Base-by-base conservation (phyloP, 768 basidiomycete species). In the Auriscalpium vulgare region DNA sequence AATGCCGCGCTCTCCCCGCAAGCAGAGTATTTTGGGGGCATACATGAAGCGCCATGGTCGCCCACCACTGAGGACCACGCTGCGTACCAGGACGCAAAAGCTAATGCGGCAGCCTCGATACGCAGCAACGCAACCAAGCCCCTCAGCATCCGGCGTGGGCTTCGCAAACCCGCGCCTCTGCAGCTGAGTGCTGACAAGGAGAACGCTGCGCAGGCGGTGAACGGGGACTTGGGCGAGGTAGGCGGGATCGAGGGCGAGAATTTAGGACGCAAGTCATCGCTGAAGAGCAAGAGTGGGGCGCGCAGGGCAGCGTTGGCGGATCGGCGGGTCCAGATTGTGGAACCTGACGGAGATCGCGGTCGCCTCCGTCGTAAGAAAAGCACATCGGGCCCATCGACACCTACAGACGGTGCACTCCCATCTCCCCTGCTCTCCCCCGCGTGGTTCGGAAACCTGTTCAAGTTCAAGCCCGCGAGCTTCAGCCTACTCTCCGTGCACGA, bases 371-470 rank as follows among this genome's bases (percentile, higher is more conserved):
- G 67, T 17, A 80, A 74, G 59, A 70, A 80, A n/a, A 62, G 63
- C 34, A 59, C 64, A 36, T 65, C 60, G 47, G 64, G 64, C 46
- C 3, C 62, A 8, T 58, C 63, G 46, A 56, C 55, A 4, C 47
- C 55, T n/a, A 35, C 53, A 16, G 49, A 35, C 29, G 55, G 53
- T 19, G 73, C 79, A 57, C 80, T 79, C 40, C 72, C 74, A 7
- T 72, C 78, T 45, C 72, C 74, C 17, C 70, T 73, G 2, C 71
- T 74, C n/a, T 71, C 76, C 3, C 70, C 75, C 46, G 70, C 79
- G 51, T 98, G 95, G 95, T 81, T 99, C 59, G 83, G 84, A 46
- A 88, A 85, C 63, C 79, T 97, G 44, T 95, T 97, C 79, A 88
- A 82, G 67, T 85, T 91, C 74, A 91, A 87, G 64, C 83, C 89